phyloP scores from a whole-genome alignment of 2,329 filamentous ascomycete genomes.

The Colletotrichum echinochloae region DNA sequence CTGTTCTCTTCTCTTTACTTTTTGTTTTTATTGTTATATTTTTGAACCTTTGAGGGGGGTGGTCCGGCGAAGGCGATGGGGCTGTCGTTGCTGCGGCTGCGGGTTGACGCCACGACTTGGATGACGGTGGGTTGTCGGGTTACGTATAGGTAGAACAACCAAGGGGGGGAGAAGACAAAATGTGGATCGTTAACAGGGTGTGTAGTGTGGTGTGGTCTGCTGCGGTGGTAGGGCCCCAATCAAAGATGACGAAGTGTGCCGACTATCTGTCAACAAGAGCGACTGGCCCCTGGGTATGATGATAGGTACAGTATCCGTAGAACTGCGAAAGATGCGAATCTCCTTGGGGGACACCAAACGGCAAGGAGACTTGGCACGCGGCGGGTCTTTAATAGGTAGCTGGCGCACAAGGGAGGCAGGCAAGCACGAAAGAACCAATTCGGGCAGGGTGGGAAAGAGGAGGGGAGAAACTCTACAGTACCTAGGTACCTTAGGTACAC shows the following conservation, averaged over 20 bases:
- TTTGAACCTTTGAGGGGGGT: not conserved
- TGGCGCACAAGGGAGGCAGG: not conserved
- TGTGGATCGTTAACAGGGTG: conserved; percentile 1
- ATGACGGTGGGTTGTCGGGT: conserved; percentile 14
- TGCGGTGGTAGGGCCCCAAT: not conserved
- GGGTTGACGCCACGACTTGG: conserved; percentile 29
- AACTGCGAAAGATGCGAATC: not conserved
- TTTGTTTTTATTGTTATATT: not conserved
- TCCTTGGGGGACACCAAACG: not conserved
- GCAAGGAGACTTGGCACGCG: conserved; percentile 23
- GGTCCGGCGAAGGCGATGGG: not conserved
- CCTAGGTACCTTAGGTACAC: too few species aligned
- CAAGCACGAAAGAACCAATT: not conserved
- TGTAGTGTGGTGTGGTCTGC: conserved; percentile 12
- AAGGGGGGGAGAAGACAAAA: not conserved
- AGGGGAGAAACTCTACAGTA: conserved; percentile 5
- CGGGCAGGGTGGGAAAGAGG: not conserved
- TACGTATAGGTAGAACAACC: not conserved
- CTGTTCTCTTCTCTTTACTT: not conserved
- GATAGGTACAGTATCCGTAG: not conserved
- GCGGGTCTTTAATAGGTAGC: conserved; percentile 19
- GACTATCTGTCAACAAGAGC: too few species aligned
- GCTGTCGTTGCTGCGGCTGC: conserved; percentile 8
- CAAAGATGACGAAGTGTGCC: not conserved
- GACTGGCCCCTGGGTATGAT: too few species aligned